Conservation (phyloP, 2,329 filamentous ascomycete species). For the Torrubiellomyces zombiae region DNA sequence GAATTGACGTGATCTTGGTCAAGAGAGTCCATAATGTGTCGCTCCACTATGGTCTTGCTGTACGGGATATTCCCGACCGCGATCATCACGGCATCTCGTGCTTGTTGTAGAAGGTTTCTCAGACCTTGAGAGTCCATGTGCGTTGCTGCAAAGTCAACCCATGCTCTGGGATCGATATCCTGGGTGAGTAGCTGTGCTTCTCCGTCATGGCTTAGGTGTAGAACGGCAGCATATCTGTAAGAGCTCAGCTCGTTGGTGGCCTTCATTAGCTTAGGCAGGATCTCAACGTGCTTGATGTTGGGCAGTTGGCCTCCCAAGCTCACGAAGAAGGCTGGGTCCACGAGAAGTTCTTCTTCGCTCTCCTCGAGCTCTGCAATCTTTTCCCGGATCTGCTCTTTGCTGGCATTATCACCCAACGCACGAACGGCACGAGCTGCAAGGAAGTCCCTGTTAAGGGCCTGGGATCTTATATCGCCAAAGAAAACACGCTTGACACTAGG, state of each 20-base stretch:
- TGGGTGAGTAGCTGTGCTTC: neutral
- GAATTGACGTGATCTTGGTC: neutral
- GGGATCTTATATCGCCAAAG: slow-evolving; percentile 9
- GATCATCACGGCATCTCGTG: neutral
- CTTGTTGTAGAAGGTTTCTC: neutral
- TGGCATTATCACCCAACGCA: slow-evolving; percentile 1
- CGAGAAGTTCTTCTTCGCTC: slow-evolving; percentile 8
- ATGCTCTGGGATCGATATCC: neutral
- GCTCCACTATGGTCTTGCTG: slow-evolving; percentile 12
- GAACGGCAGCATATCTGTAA: slow-evolving; percentile 11
- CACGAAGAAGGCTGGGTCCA: slow-evolving; percentile 12
- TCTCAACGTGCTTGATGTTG: slow-evolving; percentile 9
- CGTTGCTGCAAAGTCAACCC: slow-evolving; percentile 3
- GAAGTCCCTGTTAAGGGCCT: slow-evolving; percentile 6
- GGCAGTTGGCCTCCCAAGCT: slow-evolving; percentile 4
- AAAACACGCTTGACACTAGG: slow-evolving; percentile 4
- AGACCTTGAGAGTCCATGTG: slow-evolving; percentile 1
- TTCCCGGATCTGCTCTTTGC: slow-evolving; percentile 1
- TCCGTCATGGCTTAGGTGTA: slow-evolving; percentile 6
- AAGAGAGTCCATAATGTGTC: slow-evolving; percentile 3
- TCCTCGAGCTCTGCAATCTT: slow-evolving; percentile 5
- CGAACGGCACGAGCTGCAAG: slow-evolving; percentile 4
- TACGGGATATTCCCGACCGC: slow-evolving; percentile 7
- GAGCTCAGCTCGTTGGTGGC: slow-evolving; percentile 11
- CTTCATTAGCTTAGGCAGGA: slow-evolving; percentile 11